Conservation (phyloP, 192 early-diverging fungal species). For the Coemansia sp. region DNA sequence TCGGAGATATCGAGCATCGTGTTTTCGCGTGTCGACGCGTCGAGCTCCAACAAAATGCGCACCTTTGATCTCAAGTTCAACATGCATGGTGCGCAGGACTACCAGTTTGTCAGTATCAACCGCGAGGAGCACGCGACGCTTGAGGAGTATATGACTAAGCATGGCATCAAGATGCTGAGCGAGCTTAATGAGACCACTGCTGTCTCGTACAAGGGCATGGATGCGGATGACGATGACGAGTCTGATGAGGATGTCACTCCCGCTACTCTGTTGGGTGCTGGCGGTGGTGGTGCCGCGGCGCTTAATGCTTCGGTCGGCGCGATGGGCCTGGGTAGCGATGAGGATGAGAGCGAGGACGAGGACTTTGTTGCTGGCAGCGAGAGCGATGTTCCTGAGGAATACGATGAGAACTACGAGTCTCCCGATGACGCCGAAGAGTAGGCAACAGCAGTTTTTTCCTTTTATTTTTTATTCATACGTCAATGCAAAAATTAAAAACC, state of each 20-base stretch:
- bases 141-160: constrained; percentile 76
- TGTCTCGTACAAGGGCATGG: constrained; percentile 48
- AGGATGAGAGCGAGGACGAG: constrained; percentile 82
- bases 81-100: constrained; percentile 74
- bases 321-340: constrained; percentile 58
- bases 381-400: constrained; percentile 78
- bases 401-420: constrained; percentile 64
- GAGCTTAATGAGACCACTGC: constrained; percentile 60
- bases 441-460: background rate
- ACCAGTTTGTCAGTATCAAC: constrained; percentile 86
- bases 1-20: constrained; percentile 82
- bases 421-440: constrained; percentile 24
- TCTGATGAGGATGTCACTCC: constrained; percentile 26
- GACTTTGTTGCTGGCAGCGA: constrained; percentile 81
- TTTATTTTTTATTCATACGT: background rate
- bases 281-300: constrained; percentile 14
- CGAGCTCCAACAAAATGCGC: constrained; percentile 55
- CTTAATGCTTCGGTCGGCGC: constrained; percentile 19
- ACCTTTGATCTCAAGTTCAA: constrained; percentile 96
- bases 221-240: constrained; percentile 7
- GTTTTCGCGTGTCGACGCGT: constrained; percentile 74
- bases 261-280: background rate
- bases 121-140: constrained; percentile 85
- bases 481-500: background rate
- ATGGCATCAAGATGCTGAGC: constrained; percentile 80